Percentiles rank a stretch among this genome's conserved stretches.
Evolutionary conservation across 2,329 filamentous ascomycete genomes (phyloP).

Genomic region (Ophiocordyceps unilateralis): DNA sequence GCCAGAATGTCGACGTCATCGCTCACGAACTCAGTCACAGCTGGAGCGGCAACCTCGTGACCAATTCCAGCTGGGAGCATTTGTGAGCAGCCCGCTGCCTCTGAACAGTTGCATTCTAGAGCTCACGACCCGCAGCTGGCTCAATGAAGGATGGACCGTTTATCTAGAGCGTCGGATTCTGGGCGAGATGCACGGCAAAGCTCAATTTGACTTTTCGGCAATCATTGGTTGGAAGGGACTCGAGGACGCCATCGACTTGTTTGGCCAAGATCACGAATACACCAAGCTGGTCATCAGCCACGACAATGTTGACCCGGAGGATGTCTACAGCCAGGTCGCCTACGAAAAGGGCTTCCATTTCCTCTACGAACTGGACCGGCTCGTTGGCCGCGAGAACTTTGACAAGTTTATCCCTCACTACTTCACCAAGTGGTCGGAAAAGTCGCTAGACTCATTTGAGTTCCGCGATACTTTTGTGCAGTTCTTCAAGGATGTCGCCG

Average conservation of each 20-base stretch:
- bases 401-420: conserved; percentile 94
- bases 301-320: conserved; percentile 83
- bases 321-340: conserved; percentile 80
- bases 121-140: conserved; percentile 28
- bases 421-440: conserved; percentile 68
- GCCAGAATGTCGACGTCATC: conserved; percentile 89
- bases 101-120: neutral
- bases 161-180: conserved; percentile 82
- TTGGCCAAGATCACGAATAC: conserved; percentile 74
- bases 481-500: conserved; percentile 56
- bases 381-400: conserved; percentile 74
- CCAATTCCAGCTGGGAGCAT: conserved; percentile 66
- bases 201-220: conserved; percentile 81
- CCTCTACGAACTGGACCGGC: conserved; percentile 73
- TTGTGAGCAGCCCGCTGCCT: conserved; percentile 30
- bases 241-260: conserved; percentile 61
- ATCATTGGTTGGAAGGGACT: conserved; percentile 93
- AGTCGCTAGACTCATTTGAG: conserved; percentile 83
- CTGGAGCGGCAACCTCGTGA: conserved; percentile 81
- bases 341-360: conserved; percentile 97
- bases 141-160: conserved; percentile 77
- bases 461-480: conserved; percentile 78
- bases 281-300: conserved; percentile 81
- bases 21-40: conserved; percentile 65
- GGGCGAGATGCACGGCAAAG: conserved; percentile 60